These are phyloP conservation scores for Saccharomycopsis sp. DNA, from an alignment of 805 yeast genomes.

Conservation along the genomic window DNA sequence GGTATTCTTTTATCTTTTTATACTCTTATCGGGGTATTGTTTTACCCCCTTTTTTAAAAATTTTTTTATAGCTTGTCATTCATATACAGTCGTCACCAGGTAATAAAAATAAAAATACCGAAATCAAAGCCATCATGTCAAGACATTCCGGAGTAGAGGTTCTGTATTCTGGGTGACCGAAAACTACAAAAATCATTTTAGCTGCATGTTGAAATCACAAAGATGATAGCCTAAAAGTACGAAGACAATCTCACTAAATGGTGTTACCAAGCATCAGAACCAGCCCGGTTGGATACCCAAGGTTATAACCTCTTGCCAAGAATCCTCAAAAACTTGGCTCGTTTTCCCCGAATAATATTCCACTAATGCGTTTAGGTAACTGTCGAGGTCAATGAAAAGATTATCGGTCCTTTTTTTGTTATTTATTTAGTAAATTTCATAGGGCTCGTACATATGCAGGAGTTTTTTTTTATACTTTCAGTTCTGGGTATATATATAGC, in stretches of 20 bases:
- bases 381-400: not conserved
- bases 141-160: not conserved
- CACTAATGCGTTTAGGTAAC: not conserved
- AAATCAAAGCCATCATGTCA: not conserved
- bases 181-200: not conserved
- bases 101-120: not conserved
- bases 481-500: too few relatives aligned
- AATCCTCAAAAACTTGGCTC: not conserved
- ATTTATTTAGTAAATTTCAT: too few relatives aligned
- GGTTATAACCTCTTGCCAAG: not conserved
- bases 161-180: not conserved
- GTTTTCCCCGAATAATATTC: not conserved
- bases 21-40: not conserved
- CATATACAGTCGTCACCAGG: not conserved
- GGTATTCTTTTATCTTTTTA: not conserved
- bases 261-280: not conserved
- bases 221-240: not conserved
- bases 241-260: not conserved
- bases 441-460: too few relatives aligned
- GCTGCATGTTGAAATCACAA: slow-evolving; percentile 2
- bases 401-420: too few relatives aligned
- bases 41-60: not conserved
- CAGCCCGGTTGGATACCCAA: not conserved
- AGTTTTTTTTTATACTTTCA: too few relatives aligned
- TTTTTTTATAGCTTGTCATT: not conserved